Evolutionary conservation across 768 basidiomycete species (phyloP), one percentile per base, ranked within the genome.

Genomic region (Mrakia gelida): DNA sequence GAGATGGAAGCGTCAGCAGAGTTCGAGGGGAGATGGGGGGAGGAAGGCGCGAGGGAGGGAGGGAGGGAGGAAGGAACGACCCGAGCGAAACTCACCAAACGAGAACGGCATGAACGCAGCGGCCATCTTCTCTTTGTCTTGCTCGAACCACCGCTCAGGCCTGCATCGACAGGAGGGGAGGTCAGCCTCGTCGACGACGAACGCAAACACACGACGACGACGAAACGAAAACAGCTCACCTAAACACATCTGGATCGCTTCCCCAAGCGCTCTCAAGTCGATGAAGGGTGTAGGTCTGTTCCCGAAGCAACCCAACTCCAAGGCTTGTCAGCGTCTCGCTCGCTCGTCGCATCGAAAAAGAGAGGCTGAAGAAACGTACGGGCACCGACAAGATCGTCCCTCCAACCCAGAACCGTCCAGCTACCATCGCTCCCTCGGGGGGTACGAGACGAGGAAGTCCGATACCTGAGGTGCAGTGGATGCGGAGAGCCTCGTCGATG

Each of bases 211-310:
- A 10, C 3, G 59, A n/a, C 59, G 59, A 59, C 49, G 49, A n/a
- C 59, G n/a, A 28, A 16, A 41, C 94, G 0, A 93, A 94, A 45
- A 38, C 38, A 3, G 8, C 45, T 45, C 45, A 45, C 52, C 92
- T 85, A 86, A 88, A 95, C 9, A 81, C 87, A 59, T 92, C 90
- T 38, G 88, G 86, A 81, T 95, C 93, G 8, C 88, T 87, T 9
- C 94, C 94, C 94, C 94, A 95, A 1, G 91, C 87, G 1, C 79
- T 81, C 61, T 83, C 81, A 81, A 93, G 89, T 38, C 92, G 90
- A 82, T 96, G 93, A 72, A 95, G 91, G 3, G 92, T 89, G 84
- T 90, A 95, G 70, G 89, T 91, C 32, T 94, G 93, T 5, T 93
- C 4, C n/a, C n/a, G n/a, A n/a, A n/a, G 92, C n/a, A 41, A 56